Evolutionary conservation across 495 filamentous ascomycete genomes (phyloP), one percentile per base, ranked within the genome.

Genomic region (Aspergillus cavernicola): DNA sequence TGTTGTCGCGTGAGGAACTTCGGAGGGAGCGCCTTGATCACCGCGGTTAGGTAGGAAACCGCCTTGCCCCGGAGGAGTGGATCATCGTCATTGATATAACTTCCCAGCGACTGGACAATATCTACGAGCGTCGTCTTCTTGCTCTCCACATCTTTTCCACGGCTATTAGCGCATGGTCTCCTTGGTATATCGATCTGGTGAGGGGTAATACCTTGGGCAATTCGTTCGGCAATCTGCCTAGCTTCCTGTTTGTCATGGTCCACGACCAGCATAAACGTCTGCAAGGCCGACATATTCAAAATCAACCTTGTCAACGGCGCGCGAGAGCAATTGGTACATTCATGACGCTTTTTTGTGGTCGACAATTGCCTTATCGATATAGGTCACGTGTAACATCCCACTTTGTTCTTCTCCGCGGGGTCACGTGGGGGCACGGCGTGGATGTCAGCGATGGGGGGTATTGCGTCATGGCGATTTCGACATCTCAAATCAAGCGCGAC

Each of bases 51-150:
- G 65, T 85, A 90, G 29, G 80, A 78, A 55, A 89, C 77, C 0
- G 84, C 82, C 69, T 85, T 87, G 18, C 82, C 75, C 7, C 86
- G 78, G 20, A 84, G 63, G 23, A 77, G 76, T 36, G 72, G 72
- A 65, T 89, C 85, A 52, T 88, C 85, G 58, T 86, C 80, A 44
- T 86, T 87, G 53, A 89, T 76, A 47, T 87, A 87, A 66, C 86
- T 82, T 10, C 80, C 83, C 22, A 90, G 69, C 11, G 80, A 81
- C 62, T 87, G 81, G 13, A 90, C 81, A 29, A 87, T 66, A 33
- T 84, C 80, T 41, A 90, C 74, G 16, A 90, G 68, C 47, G 83
- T 86, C 20, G 78, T 72, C 45, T 86, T 74, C 55, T 80, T 83
- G 49, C 52, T 76, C 60, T 86, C 79, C 45, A 90, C 70, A 59